phyloP scores from a whole-genome alignment of 2,329 filamentous ascomycete genomes.

The Thielaviopsis euricoi region DNA sequence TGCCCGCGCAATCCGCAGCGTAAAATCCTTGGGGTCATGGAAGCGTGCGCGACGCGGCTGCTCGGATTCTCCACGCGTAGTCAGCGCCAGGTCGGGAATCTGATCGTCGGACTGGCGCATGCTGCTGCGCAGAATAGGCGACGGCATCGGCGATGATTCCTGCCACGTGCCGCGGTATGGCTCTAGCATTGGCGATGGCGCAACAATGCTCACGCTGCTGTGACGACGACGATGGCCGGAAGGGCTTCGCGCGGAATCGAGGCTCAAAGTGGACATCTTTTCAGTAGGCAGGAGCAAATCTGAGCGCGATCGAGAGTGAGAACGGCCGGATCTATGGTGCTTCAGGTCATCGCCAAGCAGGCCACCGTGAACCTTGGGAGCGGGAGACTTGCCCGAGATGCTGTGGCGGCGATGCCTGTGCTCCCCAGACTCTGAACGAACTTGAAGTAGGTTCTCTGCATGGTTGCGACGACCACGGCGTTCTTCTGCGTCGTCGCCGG shows the following conservation, averaged over 20 bases:
- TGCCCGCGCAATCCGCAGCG: constrained; percentile 57
- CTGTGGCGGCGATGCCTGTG: constrained; percentile 2
- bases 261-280: constrained; percentile 36
- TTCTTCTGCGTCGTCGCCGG: constrained; percentile 1
- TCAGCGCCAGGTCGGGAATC: constrained; percentile 27
- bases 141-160: constrained; percentile 86
- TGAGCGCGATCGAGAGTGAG: constrained; percentile 8
- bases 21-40: constrained; percentile 70
- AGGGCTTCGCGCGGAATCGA: constrained; percentile 22
- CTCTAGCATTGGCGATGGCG: constrained; percentile 73
- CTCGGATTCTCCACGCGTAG: constrained; percentile 12
- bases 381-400: not conserved
- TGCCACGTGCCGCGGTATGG: constrained; percentile 91
- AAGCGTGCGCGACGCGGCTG: constrained; percentile 47
- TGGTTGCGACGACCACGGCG: not conserved
- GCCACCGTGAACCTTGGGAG: not conserved
- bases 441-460: not conserved
- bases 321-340: not conserved
- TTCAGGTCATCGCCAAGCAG: constrained; percentile 6
- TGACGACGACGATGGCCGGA: constrained; percentile 18
- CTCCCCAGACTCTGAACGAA: not conserved
- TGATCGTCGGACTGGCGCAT: constrained; percentile 14
- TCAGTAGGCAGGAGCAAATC: constrained; percentile 24
- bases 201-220: constrained; percentile 20
- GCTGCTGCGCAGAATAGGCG: constrained; percentile 37